Evolutionary conservation across 306 rosid species (phyloP).

Genomic region (Vigna nakashimae): DNA sequence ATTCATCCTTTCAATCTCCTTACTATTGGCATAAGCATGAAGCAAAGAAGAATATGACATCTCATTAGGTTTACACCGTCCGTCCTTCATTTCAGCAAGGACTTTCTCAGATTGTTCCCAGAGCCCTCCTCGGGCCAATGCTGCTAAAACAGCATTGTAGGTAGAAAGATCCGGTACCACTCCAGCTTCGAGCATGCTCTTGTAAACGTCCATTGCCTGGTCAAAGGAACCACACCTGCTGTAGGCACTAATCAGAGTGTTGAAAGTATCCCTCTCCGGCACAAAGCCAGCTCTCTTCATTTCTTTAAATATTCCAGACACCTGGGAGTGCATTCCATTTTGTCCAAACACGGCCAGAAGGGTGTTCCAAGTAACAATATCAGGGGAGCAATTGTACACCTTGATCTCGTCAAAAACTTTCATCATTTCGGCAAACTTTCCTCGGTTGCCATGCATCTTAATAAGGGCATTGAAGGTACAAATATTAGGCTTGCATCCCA

Average conservation of each 20-base stretch:
- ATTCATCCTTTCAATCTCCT: conserved; percentile 67
- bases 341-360: conserved; percentile 94
- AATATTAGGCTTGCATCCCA: conserved; percentile 84
- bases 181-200: conserved; percentile 88
- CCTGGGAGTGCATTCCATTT: conserved; percentile 83
- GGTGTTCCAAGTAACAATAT: conserved; percentile 95
- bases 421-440: conserved; percentile 89
- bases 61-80: conserved; percentile 86
- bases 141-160: conserved; percentile 90
- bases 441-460: conserved; percentile 93
- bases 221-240: conserved; percentile 88
- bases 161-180: conserved; percentile 86
- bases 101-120: conserved; percentile 92
- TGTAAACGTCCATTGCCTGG: conserved; percentile 83
- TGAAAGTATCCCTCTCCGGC: conserved; percentile 89
- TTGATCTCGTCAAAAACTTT: conserved; percentile 78
- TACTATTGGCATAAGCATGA: conserved; percentile 94
- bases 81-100: conserved; percentile 77
- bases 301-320: conserved; percentile 84
- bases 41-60: conserved; percentile 85
- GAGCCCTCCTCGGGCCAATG: conserved; percentile 91
- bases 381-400: conserved; percentile 66
- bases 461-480: conserved; percentile 89
- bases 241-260: conserved; percentile 87
- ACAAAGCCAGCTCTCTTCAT: conserved; percentile 98